phyloP scores from a whole-genome alignment of 2,329 filamentous ascomycete species.

The Ophiostoma quercus region DNA sequence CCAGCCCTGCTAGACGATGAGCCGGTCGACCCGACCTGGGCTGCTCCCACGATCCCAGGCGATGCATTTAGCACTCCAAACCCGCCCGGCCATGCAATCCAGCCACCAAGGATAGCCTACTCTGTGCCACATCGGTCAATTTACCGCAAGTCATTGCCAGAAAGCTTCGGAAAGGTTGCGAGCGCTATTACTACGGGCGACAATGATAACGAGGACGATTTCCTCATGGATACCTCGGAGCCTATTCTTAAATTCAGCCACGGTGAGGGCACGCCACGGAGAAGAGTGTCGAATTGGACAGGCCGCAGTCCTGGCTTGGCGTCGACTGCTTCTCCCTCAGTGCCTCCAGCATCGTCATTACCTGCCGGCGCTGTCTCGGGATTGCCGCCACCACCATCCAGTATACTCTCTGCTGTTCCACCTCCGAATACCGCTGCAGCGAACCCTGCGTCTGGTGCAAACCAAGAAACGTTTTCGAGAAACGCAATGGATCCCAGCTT shows the following conservation, averaged over 20 bases:
- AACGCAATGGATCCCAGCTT: slow-evolving; percentile 30
- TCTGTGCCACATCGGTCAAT: not conserved
- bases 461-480: slow-evolving; percentile 20
- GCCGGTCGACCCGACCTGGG: slow-evolving; percentile 38
- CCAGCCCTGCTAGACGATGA: not conserved
- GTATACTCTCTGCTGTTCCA: not conserved
- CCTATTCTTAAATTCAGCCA: slow-evolving; percentile 5
- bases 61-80: slow-evolving; percentile 24
- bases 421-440: not conserved
- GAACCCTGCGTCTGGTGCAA: not conserved
- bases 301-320: not conserved
- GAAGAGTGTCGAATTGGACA: not conserved
- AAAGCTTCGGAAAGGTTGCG: not conserved
- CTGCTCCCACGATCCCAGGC: slow-evolving; percentile 35
- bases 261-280: not conserved
- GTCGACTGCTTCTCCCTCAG: not conserved
- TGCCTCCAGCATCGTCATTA: not conserved
- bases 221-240: slow-evolving; percentile 8
- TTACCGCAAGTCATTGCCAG: slow-evolving; percentile 17
- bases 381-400: not conserved
- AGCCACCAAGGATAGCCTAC: not conserved
- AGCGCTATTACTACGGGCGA: slow-evolving; percentile 24
- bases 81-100: not conserved
- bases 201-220: slow-evolving; percentile 30
- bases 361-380: not conserved